These are phyloP conservation scores for Pelargonium citronellum DNA, from an alignment of 441 rosid genomes.

Conservation along the genomic window DNA sequence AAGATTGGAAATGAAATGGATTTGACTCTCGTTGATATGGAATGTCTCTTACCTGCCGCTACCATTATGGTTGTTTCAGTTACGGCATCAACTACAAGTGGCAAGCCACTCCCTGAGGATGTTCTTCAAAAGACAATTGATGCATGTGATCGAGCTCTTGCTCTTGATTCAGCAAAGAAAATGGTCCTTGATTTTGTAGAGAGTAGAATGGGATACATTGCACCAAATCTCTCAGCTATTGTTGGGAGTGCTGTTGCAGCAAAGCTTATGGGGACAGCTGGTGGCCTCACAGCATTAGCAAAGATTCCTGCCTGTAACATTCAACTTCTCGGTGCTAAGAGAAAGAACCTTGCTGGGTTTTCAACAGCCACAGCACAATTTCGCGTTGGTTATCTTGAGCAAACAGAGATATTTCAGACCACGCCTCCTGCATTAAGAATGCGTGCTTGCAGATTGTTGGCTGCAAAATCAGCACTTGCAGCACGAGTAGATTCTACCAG, in stretches of 20 bases:
- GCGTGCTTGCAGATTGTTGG: constrained; percentile 81
- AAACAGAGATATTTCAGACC: constrained; percentile 77
- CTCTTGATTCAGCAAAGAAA: constrained; percentile 68
- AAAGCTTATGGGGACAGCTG: constrained; percentile 89
- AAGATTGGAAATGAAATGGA: constrained; percentile 82
- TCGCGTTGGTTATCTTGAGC: constrained; percentile 84
- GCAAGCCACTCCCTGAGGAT: constrained; percentile 76
- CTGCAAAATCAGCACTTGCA: constrained; percentile 81
- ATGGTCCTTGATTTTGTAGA: constrained; percentile 92
- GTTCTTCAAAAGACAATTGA: constrained; percentile 66
- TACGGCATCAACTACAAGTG: constrained; percentile 80
- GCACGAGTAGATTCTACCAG: constrained; percentile 80
- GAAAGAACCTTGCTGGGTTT: constrained; percentile 89
- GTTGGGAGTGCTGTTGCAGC: constrained; percentile 98
- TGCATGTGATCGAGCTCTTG: constrained; percentile 84
- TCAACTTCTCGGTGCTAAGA: constrained; percentile 88
- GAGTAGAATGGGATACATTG: constrained; percentile 87
- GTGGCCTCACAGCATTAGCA: constrained; percentile 78
- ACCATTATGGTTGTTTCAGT: constrained; percentile 90
- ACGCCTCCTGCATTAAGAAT: constrained; percentile 71
- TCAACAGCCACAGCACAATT: constrained; percentile 78
- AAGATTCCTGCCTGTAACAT: constrained; percentile 95
- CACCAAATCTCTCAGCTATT: constrained; percentile 80
- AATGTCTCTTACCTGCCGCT: constrained; percentile 75
- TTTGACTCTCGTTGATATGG: constrained; percentile 71